A percentile compares a stretch with the other conserved stretches of the same genome.
Evolutionary conservation across 805 yeast species (phyloP).

Genomic region (Yamadazyma olivae): DNA sequence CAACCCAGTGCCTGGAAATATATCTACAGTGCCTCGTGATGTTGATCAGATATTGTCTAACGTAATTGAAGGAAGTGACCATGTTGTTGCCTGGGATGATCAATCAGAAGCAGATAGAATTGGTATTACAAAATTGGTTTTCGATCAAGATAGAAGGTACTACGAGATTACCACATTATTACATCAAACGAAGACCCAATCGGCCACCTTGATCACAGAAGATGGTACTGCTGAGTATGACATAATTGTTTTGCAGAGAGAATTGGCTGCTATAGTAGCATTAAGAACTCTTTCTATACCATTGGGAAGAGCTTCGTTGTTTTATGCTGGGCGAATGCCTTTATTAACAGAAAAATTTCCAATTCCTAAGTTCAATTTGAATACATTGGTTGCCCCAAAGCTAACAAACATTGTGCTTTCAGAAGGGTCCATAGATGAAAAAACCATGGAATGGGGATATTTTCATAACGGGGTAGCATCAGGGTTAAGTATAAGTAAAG

Average conservation of each 20-base stretch:
- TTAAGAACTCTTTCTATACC: conserved; percentile 74
- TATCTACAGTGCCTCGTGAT: conserved; percentile 20
- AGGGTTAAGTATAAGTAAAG: conserved; percentile 72
- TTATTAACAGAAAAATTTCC: conserved; percentile 82
- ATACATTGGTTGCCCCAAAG: conserved; percentile 60
- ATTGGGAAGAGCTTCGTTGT: conserved; percentile 73
- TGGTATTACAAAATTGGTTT: conserved; percentile 66
- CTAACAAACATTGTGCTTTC: conserved; percentile 62
- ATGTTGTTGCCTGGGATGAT: conserved; percentile 62
- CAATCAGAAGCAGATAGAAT: conserved; percentile 68
- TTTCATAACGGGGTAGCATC: conserved; percentile 91
- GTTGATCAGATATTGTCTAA: conserved; percentile 39
- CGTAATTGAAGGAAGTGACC: conserved; percentile 39
- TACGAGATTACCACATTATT: conserved; percentile 71
- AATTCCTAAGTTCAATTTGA: conserved; percentile 71
- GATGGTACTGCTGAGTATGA: conserved; percentile 53
- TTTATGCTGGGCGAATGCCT: conserved; percentile 67
- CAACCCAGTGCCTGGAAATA: conserved; percentile 1
- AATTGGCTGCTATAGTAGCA: conserved; percentile 58
- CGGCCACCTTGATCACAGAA: conserved; percentile 38
- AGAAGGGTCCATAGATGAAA: conserved; percentile 48
- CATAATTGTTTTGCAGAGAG: conserved; percentile 51
- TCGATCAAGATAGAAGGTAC: conserved; percentile 74
- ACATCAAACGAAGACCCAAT: conserved; percentile 67
- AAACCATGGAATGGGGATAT: conserved; percentile 70